Evolutionary conservation across 2,329 filamentous ascomycete genomes (phyloP).

Genomic region (Berkeleyomyces basicola): DNA sequence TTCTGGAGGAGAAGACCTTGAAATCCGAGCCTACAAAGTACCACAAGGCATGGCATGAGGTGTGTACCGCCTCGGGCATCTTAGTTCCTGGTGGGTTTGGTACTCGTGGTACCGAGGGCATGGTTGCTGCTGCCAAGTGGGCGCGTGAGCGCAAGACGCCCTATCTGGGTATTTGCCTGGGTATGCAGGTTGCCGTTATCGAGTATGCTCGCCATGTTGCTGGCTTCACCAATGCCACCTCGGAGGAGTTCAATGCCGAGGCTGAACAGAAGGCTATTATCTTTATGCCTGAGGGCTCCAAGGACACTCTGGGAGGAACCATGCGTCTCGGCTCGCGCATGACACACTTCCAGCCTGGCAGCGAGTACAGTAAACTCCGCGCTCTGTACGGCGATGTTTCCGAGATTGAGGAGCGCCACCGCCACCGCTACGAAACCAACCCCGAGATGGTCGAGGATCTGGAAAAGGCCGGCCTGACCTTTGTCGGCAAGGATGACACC

Average conservation of each 20-base stretch:
- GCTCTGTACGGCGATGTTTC: conserved; percentile 49
- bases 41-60: conserved; percentile 71
- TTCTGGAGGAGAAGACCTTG: conserved; percentile 55
- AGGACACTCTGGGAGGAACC: conserved; percentile 51
- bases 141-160: conserved; percentile 66
- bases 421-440: conserved; percentile 85
- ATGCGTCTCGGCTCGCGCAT: conserved; percentile 69
- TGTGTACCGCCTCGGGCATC: conserved; percentile 52
- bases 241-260: conserved; percentile 37
- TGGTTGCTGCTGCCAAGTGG: conserved; percentile 77
- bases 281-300: conserved; percentile 67
- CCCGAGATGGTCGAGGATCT: conserved; percentile 56
- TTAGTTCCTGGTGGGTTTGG: conserved; percentile 65
- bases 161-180: conserved; percentile 79
- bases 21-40: conserved; percentile 51
- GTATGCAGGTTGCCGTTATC: conserved; percentile 85
- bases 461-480: conserved; percentile 51
- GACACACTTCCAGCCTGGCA: conserved; percentile 57
- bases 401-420: conserved; percentile 55
- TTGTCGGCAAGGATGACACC: conserved; percentile 64
- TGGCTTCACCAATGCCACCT: conserved; percentile 39
- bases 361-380: conserved; percentile 64
- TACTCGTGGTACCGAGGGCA: conserved; percentile 66
- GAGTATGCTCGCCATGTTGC: conserved; percentile 69
- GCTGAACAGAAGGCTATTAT: conserved; percentile 59